Evolutionary conservation across 768 basidiomycete species (phyloP).

Genomic region (Termitomyces titanicus): DNA sequence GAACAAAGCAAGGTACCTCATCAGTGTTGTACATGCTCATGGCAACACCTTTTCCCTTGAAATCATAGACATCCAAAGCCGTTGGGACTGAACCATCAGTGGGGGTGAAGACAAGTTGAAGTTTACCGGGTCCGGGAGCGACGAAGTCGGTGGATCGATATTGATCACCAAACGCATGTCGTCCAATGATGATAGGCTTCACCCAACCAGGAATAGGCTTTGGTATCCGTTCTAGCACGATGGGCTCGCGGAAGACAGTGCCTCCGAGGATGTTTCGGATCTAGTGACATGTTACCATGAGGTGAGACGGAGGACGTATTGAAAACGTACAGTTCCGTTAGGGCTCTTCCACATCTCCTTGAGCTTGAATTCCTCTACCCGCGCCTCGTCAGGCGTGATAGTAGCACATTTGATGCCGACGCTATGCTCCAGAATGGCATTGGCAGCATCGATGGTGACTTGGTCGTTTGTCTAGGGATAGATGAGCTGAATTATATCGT

Average conservation of each 20-base stretch:
- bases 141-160: slow-evolving; percentile 94
- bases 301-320: background rate
- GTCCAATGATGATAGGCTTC: slow-evolving; percentile 94
- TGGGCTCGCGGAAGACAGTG: slow-evolving; percentile 98
- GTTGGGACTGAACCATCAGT: slow-evolving; percentile 65
- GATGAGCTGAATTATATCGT: background rate
- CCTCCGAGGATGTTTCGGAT: slow-evolving; percentile 98
- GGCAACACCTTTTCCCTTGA: slow-evolving; percentile 89
- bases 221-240: slow-evolving; percentile 87
- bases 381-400: slow-evolving; percentile 96
- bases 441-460: slow-evolving; percentile 89
- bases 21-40: slow-evolving; percentile 99
- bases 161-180: slow-evolving; percentile 98
- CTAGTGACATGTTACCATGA: slow-evolving; percentile 28
- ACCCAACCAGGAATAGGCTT: slow-evolving; percentile 95
- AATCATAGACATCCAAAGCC: slow-evolving; percentile 85
- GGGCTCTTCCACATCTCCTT: slow-evolving; percentile 99
- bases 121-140: slow-evolving; percentile 87
- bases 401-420: slow-evolving; percentile 99
- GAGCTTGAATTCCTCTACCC: slow-evolving; percentile 94
- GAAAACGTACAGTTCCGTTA: slow-evolving; percentile 76
- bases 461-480: slow-evolving; percentile 78
- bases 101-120: slow-evolving; percentile 90
- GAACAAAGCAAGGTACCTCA: slow-evolving; percentile 46
- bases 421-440: slow-evolving; percentile 90